Percentiles rank a stretch among this genome's conserved stretches.
phyloP scores from a whole-genome alignment of 306 rosid genomes.

The Acacia crassicarpa region DNA sequence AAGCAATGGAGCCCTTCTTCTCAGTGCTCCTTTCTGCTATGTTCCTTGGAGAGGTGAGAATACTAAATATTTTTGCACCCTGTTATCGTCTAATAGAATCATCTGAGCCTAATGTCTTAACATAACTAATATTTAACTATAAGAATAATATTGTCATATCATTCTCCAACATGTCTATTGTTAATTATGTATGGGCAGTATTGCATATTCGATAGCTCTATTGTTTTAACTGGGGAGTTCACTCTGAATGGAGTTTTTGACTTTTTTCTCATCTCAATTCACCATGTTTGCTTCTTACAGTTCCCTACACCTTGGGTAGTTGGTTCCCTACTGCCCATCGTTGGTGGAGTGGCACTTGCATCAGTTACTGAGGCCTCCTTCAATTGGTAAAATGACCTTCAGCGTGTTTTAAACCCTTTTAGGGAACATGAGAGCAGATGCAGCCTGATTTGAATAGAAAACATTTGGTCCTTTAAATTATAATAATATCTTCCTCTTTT shows the following conservation, averaged over 20 bases:
- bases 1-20: constrained; percentile 94
- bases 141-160: not conserved
- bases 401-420: constrained; percentile 3
- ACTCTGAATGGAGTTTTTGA: not conserved
- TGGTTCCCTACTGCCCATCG: constrained; percentile 80
- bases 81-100: not conserved
- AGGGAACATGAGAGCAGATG: not conserved
- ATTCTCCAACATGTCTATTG: not conserved
- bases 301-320: constrained; percentile 80
- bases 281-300: constrained; percentile 40
- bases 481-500: constrained; percentile 17
- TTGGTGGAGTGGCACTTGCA: constrained; percentile 88
- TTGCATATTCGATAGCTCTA: not conserved
- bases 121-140: constrained; percentile 3
- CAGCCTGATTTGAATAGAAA: not conserved
- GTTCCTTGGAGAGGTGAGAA: constrained; percentile 87
- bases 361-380: constrained; percentile 90
- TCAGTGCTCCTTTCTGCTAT: constrained; percentile 87
- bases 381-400: constrained; percentile 60
- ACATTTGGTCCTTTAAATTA: constrained; percentile 19
- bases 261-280: constrained; percentile 15
- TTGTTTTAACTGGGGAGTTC: not conserved
- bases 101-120: not conserved
- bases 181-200: not conserved
- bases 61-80: not conserved